Percentiles rank a stretch among this genome's conserved stretches.
Conservation (phyloP, 176 grass and related monocot species). For the Eremochloa ophiuroides region DNA sequence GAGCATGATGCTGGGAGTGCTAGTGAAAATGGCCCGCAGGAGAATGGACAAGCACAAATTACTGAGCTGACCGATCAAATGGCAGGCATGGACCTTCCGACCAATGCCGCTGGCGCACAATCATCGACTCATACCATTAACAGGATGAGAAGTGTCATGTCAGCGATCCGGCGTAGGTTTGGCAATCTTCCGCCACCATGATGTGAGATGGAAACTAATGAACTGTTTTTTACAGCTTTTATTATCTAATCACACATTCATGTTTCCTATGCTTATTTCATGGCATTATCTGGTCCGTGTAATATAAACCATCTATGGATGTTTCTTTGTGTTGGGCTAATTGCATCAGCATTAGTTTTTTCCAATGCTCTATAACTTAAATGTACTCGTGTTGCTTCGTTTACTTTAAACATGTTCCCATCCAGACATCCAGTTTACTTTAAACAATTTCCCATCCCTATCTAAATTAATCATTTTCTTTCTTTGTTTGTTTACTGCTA, state of each 20-base stretch:
- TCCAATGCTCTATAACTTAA: not conserved
- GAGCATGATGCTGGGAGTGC: constrained; percentile 46
- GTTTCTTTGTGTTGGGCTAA: constrained; percentile 6
- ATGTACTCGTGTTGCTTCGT: not conserved
- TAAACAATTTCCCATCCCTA: not conserved
- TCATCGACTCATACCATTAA: constrained; percentile 26
- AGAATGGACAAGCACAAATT: constrained; percentile 32
- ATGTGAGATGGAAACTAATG: constrained; percentile 36
- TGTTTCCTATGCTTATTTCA: constrained; percentile 35
- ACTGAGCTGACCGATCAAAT: constrained; percentile 37
- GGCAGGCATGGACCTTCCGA: constrained; percentile 32
- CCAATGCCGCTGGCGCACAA: constrained; percentile 25
- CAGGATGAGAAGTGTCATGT: constrained; percentile 57
- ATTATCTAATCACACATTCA: constrained; percentile 22
- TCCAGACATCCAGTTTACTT: no score
- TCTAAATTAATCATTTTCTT: not conserved
- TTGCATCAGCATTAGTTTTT: not conserved
- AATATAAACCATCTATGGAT: constrained; percentile 25
- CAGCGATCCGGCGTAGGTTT: constrained; percentile 44
- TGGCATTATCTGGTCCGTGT: not conserved
- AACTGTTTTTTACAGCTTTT: constrained; percentile 21
- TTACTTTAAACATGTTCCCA: not conserved
- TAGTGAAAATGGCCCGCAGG: constrained; percentile 45
- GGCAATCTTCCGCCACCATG: constrained; percentile 35
- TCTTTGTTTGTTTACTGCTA: not conserved